Base-by-base conservation (phyloP, 352 stramenopile species). In the Phytophthora tentaculata region DNA sequence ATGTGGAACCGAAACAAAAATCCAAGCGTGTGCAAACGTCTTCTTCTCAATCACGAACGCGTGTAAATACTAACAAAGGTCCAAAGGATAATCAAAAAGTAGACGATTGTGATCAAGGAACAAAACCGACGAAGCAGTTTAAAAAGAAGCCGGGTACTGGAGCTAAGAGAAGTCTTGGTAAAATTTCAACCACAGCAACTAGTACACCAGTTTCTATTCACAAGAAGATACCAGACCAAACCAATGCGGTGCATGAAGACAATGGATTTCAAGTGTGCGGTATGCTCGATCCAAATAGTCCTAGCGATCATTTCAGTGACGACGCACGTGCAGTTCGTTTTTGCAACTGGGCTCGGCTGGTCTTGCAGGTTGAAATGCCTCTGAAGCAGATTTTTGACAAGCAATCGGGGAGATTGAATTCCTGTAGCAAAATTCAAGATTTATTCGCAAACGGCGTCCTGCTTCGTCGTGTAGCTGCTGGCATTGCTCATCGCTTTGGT, bases 381-480 rank as follows among this genome's bases (percentile, higher is more conserved):
- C 49, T 64, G 32, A 49, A 55, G 17, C 43, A 71, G 20, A 59
- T 74, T 52, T 74, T 74, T 39, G n/a, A 26, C 0, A 51, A 64
- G 3, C 44, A 35, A 13, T 37, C 16, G 4, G 51, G 39, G 67
- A 62, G 50, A 35, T 24, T 64, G 29, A 29, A 41, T 47, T 20
- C 50, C 1, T 56, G 44, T 28, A 39, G 24, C 35, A 63, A 64
- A 45, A 24, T 64, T 37, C 47, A n/a, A 43, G 50, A 56, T 61
- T 12, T 49, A 9, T 84, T 88, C 43, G 26, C 59, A 3, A 65
- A 73, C 12, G 80, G 80, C 0, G 62, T 80, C n/a, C 20, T 83
- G 19, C 44, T 88, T n/a, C 75, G 63, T 28, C 71, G 66, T 32
- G 71, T 88, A 17, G 73, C 73, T 49, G 56, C 55, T 43, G 66